Conservation (phyloP, 805 yeast species). For the Starmerella floris region DNA sequence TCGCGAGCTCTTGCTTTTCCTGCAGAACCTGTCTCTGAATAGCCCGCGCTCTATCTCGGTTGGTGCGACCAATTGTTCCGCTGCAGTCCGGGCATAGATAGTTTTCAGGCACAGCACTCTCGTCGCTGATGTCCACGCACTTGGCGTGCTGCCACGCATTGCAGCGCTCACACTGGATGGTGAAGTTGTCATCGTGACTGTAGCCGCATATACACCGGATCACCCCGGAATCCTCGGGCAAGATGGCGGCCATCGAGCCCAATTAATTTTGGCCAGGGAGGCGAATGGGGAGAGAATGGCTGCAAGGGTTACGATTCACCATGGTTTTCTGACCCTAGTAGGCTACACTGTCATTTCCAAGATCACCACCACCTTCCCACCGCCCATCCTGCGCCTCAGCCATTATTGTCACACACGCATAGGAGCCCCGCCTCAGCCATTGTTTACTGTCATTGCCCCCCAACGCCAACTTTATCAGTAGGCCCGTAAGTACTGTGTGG, state of each 20-base stretch:
- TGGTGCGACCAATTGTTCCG: constrained; percentile 32
- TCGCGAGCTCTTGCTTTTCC: constrained; percentile 5
- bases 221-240: constrained; percentile 51
- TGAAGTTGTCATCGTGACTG: constrained; percentile 87
- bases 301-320: too few species aligned
- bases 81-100: constrained; percentile 72
- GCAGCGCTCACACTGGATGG: constrained; percentile 87
- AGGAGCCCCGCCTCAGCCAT: too few species aligned
- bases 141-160: constrained; percentile 89
- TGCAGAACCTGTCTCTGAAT: constrained; percentile 27
- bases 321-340: too few species aligned
- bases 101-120: constrained; percentile 67
- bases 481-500: too few species aligned
- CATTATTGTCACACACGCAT: too few species aligned
- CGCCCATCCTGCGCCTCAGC: too few species aligned
- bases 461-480: too few species aligned
- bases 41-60: constrained; percentile 33
- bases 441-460: too few species aligned
- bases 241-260: constrained; percentile 14
- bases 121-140: constrained; percentile 68
- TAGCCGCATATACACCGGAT: constrained; percentile 83
- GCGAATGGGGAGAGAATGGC: too few species aligned
- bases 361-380: too few species aligned
- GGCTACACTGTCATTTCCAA: too few species aligned
- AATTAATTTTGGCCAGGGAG: too few species aligned